Conservation (phyloP, 305 asterid species). For the Ilex paraguariensis region DNA sequence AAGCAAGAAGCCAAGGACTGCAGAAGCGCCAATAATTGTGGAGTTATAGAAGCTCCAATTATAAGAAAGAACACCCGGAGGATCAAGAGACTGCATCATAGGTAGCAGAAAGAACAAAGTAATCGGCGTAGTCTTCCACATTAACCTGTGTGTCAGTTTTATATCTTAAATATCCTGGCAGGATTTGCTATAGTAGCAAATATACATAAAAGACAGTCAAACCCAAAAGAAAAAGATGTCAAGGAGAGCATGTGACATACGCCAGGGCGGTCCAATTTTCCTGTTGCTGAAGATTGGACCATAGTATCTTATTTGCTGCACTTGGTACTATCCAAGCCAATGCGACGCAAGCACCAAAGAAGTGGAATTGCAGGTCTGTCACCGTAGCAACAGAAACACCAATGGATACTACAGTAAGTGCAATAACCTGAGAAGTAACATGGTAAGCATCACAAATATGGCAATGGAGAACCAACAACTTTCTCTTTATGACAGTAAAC, state of each 20-base stretch:
- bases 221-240: neutral
- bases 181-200: neutral
- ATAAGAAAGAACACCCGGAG: conserved; percentile 84
- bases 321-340: conserved; percentile 95
- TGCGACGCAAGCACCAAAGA: conserved; percentile 94
- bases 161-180: neutral
- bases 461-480: neutral
- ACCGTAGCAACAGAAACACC: conserved; percentile 67
- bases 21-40: conserved; percentile 65
- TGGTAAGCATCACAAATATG: neutral
- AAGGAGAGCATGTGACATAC: conserved; percentile 34
- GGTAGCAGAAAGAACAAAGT: conserved; percentile 82
- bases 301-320: conserved; percentile 83
- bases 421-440: conserved; percentile 61
- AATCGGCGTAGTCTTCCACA: conserved; percentile 99
- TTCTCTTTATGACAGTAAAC: neutral
- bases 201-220: conserved; percentile 1
- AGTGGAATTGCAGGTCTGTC: conserved; percentile 88
- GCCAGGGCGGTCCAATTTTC: conserved; percentile 97
- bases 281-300: conserved; percentile 97
- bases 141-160: conserved; percentile 47
- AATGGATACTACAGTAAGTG: conserved; percentile 41
- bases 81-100: conserved; percentile 92
- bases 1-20: conserved; percentile 93
- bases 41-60: conserved; percentile 61